These are phyloP conservation scores for Collybia mongolica DNA, from an alignment of 768 basidiomycete species.

Conservation along the genomic window DNA sequence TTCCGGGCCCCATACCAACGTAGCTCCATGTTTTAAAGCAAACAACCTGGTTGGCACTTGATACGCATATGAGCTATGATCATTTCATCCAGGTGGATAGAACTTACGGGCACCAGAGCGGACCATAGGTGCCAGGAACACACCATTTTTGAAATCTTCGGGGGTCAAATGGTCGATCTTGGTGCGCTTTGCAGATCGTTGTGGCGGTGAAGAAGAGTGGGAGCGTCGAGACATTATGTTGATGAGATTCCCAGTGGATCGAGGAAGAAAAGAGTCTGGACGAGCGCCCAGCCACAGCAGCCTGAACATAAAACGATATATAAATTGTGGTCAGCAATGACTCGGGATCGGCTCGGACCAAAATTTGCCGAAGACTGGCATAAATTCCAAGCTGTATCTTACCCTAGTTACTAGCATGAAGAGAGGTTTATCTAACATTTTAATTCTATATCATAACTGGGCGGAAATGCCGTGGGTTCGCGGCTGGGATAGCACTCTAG, in stretches of 20 bases:
- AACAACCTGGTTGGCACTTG: slow-evolving; percentile 84
- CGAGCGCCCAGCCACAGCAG: neutral
- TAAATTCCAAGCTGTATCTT: no score
- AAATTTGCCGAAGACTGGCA: no score
- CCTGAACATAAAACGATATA: slow-evolving; percentile 12
- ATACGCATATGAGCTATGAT: neutral
- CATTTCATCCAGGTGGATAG: neutral
- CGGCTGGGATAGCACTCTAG: no score
- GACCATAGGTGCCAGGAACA: slow-evolving; percentile 99
- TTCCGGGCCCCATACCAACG: slow-evolving; percentile 95
- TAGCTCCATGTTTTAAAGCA: slow-evolving; percentile 90
- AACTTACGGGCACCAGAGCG: slow-evolving; percentile 83
- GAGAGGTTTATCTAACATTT: no score
- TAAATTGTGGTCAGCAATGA: no score
- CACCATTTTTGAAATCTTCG: slow-evolving; percentile 82
- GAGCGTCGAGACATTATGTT: slow-evolving; percentile 52
- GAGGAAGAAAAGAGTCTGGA: neutral
- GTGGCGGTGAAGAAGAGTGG: slow-evolving; percentile 45
- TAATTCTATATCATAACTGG: no score
- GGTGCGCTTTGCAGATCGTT: slow-evolving; percentile 51
- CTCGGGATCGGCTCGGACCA: no score
- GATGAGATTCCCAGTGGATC: neutral
- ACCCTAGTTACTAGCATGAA: no score
- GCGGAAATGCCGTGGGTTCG: no score
- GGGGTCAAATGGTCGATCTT: slow-evolving; percentile 58